Evolutionary conservation across 352 stramenopile genomes (phyloP).

Genomic region (Pythium graminicola): DNA sequence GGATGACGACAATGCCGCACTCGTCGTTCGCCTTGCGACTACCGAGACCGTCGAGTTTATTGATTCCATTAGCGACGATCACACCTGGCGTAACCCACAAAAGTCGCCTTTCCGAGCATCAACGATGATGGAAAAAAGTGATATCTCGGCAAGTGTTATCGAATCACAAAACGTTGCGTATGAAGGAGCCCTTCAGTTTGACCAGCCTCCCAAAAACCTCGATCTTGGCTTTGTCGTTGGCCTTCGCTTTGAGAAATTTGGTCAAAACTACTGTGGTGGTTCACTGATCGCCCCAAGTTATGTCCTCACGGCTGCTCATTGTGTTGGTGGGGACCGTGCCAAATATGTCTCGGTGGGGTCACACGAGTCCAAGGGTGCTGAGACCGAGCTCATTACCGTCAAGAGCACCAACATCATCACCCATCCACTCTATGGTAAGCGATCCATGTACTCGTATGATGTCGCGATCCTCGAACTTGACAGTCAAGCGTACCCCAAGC

Average conservation of each 20-base stretch:
- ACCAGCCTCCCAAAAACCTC: constrained; percentile 12
- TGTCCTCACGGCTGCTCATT: constrained; percentile 40
- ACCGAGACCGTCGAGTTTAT: constrained; percentile 22
- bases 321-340: constrained; percentile 24
- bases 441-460: constrained; percentile 32
- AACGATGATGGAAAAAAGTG: neutral
- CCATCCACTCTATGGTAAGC: constrained; percentile 29
- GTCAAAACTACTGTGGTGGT: constrained; percentile 40
- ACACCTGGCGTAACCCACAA: constrained; percentile 24
- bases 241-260: constrained; percentile 23
- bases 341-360: constrained; percentile 33
- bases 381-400: constrained; percentile 31
- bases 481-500: constrained; percentile 24
- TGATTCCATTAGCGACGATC: constrained; percentile 15
- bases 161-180: constrained; percentile 10
- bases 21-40: constrained; percentile 21
- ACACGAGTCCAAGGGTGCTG: constrained; percentile 21
- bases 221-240: constrained; percentile 33
- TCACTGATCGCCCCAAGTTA: constrained; percentile 38
- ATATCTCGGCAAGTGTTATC: too few relatives aligned
- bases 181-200: constrained; percentile 19
- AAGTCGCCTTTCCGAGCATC: too few relatives aligned
- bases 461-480: constrained; percentile 35
- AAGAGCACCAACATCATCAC: constrained; percentile 25
- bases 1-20: constrained; percentile 13